A percentile compares a stretch with the other conserved stretches of the same genome.
These are phyloP conservation scores for Euphrasia confusa DNA, from an alignment of 257 asterid species.

Conservation along the genomic window DNA sequence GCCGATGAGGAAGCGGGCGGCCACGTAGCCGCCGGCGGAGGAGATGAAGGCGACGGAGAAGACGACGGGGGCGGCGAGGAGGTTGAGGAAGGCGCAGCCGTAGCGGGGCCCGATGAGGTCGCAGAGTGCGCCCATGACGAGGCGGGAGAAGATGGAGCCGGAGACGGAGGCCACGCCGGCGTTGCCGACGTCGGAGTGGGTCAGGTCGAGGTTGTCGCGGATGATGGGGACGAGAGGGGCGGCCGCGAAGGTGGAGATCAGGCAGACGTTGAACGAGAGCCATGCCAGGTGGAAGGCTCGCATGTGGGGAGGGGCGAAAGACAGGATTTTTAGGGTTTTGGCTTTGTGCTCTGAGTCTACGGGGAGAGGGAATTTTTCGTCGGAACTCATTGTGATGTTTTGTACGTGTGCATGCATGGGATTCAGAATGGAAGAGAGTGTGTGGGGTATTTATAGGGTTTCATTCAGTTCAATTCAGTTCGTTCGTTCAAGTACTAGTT, in stretches of 20 bases:
- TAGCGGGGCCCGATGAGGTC: constrained; percentile 44
- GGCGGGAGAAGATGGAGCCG: constrained; percentile 46
- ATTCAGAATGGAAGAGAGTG: neutral
- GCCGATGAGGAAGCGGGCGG: constrained; percentile 40
- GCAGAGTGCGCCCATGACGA: constrained; percentile 40
- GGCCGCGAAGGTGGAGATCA: constrained; percentile 41
- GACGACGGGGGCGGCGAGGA: constrained; percentile 38
- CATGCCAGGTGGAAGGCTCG: constrained; percentile 43
- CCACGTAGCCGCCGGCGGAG: constrained; percentile 33
- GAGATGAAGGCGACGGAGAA: constrained; percentile 33
- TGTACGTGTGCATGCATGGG: neutral
- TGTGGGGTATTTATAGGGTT: neutral
- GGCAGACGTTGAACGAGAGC: constrained; percentile 40
- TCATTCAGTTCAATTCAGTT: too few species aligned
- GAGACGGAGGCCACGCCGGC: constrained; percentile 43
- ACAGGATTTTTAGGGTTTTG: constrained; percentile 28
- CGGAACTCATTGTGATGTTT: neutral
- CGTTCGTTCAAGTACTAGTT: too few species aligned
- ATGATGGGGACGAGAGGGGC: constrained; percentile 41
- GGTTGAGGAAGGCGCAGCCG: constrained; percentile 44
- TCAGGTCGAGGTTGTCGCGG: constrained; percentile 36
- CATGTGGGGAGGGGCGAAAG: constrained; percentile 42
- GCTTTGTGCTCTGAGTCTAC: constrained; percentile 40
- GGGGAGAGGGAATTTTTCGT: constrained; percentile 22
- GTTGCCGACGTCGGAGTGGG: constrained; percentile 38